Conservation (phyloP, 805 yeast species). For the Wickerhamiella hasegawae region DNA sequence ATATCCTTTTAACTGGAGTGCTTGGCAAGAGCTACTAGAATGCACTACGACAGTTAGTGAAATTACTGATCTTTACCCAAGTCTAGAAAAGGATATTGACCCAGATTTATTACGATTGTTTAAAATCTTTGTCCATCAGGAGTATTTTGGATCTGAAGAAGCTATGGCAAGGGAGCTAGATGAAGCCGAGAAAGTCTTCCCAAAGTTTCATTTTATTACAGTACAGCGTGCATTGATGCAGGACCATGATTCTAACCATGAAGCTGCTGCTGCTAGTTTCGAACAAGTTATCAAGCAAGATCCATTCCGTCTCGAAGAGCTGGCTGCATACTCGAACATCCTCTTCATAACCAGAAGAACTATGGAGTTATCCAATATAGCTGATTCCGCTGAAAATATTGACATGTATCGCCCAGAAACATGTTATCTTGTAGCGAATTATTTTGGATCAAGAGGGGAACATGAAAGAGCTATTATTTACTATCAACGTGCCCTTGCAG, state of each 20-base stretch:
- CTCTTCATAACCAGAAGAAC: conserved; percentile 84
- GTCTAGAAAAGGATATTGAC: conserved; percentile 5
- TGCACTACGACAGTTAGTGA: conserved; percentile 49
- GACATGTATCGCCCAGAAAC: conserved; percentile 89
- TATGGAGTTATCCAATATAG: conserved; percentile 68
- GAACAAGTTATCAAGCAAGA: conserved; percentile 58
- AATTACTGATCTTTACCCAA: conserved; percentile 14
- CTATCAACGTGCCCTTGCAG: conserved; percentile 72
- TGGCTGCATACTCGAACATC: conserved; percentile 89
- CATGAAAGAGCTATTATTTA: conserved; percentile 92
- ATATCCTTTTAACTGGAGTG: conserved; percentile 85
- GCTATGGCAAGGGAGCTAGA: conserved; percentile 34
- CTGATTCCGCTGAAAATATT: conserved; percentile 67
- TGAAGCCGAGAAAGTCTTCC: conserved; percentile 39
- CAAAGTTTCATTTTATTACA: conserved; percentile 55
- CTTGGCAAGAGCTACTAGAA: conserved; percentile 68
- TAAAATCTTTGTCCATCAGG: conserved; percentile 54
- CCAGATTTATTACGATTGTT: conserved; percentile 36
- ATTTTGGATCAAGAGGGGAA: conserved; percentile 77
- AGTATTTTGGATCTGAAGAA: conserved; percentile 39
- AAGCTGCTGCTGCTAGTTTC: conserved; percentile 60
- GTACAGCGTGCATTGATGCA: conserved; percentile 71
- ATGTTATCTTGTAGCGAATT: conserved; percentile 86
- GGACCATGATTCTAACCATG: conserved; percentile 75
- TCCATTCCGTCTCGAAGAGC: conserved; percentile 76